Evolutionary conservation across 164 flowering plant species (phyloP).

Genomic region (Magnolia officinalis): DNA sequence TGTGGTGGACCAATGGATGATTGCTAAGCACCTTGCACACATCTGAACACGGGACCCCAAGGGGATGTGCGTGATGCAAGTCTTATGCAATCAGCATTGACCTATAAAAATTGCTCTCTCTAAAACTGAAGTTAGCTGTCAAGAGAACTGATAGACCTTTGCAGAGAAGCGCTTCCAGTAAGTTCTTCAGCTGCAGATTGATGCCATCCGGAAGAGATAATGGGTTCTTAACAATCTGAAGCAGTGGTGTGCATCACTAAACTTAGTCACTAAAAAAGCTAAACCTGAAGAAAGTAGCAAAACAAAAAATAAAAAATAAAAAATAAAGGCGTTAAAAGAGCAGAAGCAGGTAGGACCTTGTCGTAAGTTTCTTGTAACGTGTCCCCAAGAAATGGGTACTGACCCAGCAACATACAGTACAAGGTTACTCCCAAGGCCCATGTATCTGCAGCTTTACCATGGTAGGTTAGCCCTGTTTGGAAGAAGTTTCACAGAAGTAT

Average conservation of each 20-base stretch:
- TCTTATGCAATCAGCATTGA: background rate
- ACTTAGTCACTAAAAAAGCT: background rate
- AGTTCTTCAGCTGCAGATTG: conserved; percentile 52
- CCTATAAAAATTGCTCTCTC: background rate
- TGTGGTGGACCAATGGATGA: no score
- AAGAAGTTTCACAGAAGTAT: background rate
- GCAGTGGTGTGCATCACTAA: conserved; percentile 3
- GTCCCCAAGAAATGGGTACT: conserved; percentile 89
- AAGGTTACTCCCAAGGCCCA: conserved; percentile 97
- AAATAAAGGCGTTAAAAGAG: background rate
- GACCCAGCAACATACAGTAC: conserved; percentile 71
- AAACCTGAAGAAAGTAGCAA: background rate
- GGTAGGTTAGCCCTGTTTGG: conserved; percentile 68
- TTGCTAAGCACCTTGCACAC: no score
- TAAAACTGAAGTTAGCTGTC: background rate
- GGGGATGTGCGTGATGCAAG: no score
- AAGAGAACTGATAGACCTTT: conserved; percentile 52
- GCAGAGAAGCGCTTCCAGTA: conserved; percentile 79
- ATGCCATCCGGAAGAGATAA: conserved; percentile 48
- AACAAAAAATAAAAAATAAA: background rate
- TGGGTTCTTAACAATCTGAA: conserved; percentile 76
- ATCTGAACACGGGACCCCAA: no score
- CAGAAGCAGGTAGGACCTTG: conserved; percentile 39
- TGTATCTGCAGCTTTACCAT: conserved; percentile 88
- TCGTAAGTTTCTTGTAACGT: conserved; percentile 92